Evolutionary conservation across 176 grass and related monocot species (phyloP).

Genomic region (Eleusine indica): DNA sequence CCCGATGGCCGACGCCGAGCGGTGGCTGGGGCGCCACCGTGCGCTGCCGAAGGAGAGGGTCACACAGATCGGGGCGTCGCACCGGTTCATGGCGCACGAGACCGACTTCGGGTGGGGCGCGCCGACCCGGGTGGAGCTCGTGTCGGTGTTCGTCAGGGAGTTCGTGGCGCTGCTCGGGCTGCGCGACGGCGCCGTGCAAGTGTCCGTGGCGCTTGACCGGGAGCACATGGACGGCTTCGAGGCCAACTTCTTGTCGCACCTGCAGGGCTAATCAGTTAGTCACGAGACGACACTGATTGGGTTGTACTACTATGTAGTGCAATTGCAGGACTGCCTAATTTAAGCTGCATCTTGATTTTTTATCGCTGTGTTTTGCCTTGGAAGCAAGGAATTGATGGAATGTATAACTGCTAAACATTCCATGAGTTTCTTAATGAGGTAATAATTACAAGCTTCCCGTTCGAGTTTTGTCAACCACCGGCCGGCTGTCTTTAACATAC

Average conservation of each 20-base stretch:
- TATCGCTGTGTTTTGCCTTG: no score
- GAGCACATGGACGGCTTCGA: constrained; percentile 16
- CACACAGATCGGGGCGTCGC: constrained; percentile 29
- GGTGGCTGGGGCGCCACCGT: not conserved
- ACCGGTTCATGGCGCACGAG: constrained; percentile 53
- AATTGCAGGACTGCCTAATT: no score
- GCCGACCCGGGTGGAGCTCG: constrained; percentile 53
- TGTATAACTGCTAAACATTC: no score
- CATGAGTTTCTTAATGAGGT: no score
- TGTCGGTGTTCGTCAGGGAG: not conserved
- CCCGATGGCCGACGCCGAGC: not conserved
- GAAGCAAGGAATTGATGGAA: no score
- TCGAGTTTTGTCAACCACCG: no score
- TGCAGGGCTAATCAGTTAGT: not conserved
- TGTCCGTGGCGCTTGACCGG: constrained; percentile 32
- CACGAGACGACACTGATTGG: not conserved
- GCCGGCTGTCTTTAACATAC: no score
- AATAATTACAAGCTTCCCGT: no score
- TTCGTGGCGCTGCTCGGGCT: constrained; percentile 29
- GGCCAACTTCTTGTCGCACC: constrained; percentile 19
- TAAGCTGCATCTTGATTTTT: no score
- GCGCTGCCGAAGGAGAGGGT: not conserved
- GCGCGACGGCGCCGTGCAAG: constrained; percentile 44
- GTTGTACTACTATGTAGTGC: not conserved
- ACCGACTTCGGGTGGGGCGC: constrained; percentile 61